Base-by-base conservation (phyloP, 345 rosid genomes). In the Rhodamnia argentea region DNA sequence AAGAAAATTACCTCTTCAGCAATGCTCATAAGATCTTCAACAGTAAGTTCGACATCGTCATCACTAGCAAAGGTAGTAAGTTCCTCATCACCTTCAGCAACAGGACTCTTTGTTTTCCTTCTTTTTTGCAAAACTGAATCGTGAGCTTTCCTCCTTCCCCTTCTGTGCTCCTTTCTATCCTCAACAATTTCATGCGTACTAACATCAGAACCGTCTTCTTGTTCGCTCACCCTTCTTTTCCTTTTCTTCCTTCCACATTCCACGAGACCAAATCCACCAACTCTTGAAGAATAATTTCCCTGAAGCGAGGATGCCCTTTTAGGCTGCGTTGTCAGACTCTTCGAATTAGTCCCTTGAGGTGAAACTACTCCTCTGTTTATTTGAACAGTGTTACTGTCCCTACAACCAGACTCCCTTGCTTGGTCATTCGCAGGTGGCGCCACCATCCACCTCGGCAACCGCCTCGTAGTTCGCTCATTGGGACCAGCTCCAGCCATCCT, bases 11-110 rank as follows among this genome's bases (percentile, higher is more conserved):
- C 95, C 95, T 93, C 94, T 70, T 89, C 83, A 27, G 95, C 95
- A 83, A 94, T 91, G 90, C 88, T 90, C 59, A 93, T 44, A 20
- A 94, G 85, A 89, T 93, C 96, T 85, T 92, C 92, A 44, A 88
- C 92, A 10, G 91, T 92, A 62, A 94, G 90, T 24, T 87, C 91
- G 40, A 64, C 88, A 32, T 82, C 88, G 6, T 84, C 74, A 47
- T 44, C 86, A 58, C 70, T 40, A 10, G 64, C 81, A 55, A 44
- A 59, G 24, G 57, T 29, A 50, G 82, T 44, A 82, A n/a, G 13
- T 52, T 84, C 88, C 44, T 44, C 54, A 13, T 55, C 37, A 56
- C 53, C 70, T 52, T 70, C 70, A 52, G 37, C 40, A 24, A 24
- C 64, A 84, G 7, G 84, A 26, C 70, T 29, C n/a, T 54, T 82